Percentiles rank a stretch among this genome's conserved stretches.
Conservation (phyloP, 192 early-diverging fungal species). For the Entomortierella beljakovae region DNA sequence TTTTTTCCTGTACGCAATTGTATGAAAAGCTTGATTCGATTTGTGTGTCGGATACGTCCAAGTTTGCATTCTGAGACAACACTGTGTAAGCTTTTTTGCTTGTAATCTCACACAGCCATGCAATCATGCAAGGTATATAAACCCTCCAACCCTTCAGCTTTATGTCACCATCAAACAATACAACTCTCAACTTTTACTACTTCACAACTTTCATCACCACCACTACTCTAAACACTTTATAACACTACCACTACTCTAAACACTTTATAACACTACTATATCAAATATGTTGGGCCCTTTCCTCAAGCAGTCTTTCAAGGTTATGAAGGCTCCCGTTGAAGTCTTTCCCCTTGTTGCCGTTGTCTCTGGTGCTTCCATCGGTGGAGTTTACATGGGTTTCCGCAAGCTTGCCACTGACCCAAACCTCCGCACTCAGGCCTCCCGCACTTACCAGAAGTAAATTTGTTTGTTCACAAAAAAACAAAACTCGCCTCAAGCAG, state of each 20-base stretch:
- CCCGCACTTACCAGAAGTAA: constrained; percentile 8
- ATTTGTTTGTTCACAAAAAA: too few relatives aligned
- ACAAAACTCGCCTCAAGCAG: too few relatives aligned
- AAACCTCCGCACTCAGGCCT: constrained; percentile 32
- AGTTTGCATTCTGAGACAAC: not conserved
- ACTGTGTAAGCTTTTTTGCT: too few relatives aligned
- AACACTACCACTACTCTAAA: not conserved
- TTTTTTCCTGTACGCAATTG: too few relatives aligned
- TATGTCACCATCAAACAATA: too few relatives aligned
- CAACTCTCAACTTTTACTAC: not conserved
- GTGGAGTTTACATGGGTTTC: constrained; percentile 50
- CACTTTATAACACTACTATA: constrained; percentile 8
- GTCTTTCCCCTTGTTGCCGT: constrained; percentile 48
- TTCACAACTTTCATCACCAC: not conserved
- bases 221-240: not conserved
- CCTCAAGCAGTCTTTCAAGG: constrained; percentile 30
- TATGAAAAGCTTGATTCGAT: too few relatives aligned
- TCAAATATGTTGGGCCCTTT: constrained; percentile 40
- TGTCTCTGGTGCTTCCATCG: constrained; percentile 45
- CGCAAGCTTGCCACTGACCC: constrained; percentile 52
- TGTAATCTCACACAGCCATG: too few relatives aligned
- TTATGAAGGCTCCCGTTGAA: constrained; percentile 49
- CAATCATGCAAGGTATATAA: too few relatives aligned
- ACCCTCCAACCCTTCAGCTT: too few relatives aligned
- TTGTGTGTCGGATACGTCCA: not conserved